These are phyloP conservation scores for Capronia americana DNA, from an alignment of 2,329 filamentous ascomycete species.

Conservation along the genomic window DNA sequence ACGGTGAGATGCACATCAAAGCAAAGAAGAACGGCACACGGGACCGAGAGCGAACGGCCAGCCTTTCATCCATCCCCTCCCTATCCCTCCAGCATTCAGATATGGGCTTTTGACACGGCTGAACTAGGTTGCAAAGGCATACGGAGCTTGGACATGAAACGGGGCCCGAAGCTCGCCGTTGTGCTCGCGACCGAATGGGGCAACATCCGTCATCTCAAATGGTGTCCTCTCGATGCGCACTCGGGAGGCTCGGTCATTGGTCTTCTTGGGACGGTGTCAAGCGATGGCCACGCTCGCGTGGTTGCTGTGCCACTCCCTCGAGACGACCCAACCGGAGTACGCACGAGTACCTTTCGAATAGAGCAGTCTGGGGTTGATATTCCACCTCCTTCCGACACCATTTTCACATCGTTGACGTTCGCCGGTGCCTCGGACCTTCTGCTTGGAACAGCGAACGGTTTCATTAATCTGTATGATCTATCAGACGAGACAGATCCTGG, in stretches of 20 bases:
- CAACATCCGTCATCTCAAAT: slow-evolving; percentile 60
- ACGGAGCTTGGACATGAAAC: slow-evolving; percentile 53
- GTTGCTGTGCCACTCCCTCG: slow-evolving; percentile 54
- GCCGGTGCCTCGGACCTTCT: slow-evolving; percentile 62
- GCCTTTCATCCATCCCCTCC: slow-evolving; percentile 59
- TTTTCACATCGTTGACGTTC: slow-evolving; percentile 65
- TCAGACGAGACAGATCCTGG: slow-evolving; percentile 33
- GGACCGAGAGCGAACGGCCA: slow-evolving; percentile 43
- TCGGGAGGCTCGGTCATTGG: slow-evolving; percentile 51
- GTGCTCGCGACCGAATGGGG: slow-evolving; percentile 66
- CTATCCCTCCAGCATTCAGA: slow-evolving; percentile 60
- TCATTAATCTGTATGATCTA: slow-evolving; percentile 60
- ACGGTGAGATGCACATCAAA: slow-evolving; percentile 49
- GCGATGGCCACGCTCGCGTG: slow-evolving; percentile 63
- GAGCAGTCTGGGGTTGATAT: slow-evolving; percentile 21
- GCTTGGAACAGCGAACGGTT: slow-evolving; percentile 63
- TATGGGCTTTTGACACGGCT: slow-evolving; percentile 61
- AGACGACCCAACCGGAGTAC: background rate
- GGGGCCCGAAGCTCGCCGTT: slow-evolving; percentile 54
- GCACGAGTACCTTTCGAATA: slow-evolving; percentile 1
- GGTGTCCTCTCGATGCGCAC: slow-evolving; percentile 58
- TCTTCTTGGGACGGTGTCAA: slow-evolving; percentile 63
- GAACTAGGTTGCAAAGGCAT: slow-evolving; percentile 33
- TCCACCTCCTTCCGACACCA: slow-evolving; percentile 53
- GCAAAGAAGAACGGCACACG: slow-evolving; percentile 45